Evolutionary conservation across 2,329 filamentous ascomycete species (phyloP), one percentile per base, ranked within the genome.

Genomic region (Phaeophleospora eucalypticola): DNA sequence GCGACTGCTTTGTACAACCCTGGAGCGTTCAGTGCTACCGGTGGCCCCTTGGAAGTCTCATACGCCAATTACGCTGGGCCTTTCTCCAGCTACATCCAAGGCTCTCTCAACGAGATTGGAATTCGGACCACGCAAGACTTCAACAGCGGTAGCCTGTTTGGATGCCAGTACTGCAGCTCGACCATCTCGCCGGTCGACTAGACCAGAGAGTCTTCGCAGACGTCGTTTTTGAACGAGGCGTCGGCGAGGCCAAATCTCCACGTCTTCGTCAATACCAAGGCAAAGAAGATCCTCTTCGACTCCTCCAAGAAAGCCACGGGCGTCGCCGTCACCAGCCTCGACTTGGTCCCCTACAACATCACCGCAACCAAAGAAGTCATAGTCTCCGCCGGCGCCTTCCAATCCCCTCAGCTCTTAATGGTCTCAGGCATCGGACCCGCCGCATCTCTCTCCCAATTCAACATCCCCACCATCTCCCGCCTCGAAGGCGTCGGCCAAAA

Each of bases 351-450:
- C 2, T 51, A 38, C 27, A 61, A 29, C 18, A 48, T 64, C 34
- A 45, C 45, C 0, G 69, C 69, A 0, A 64, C 57, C 4, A 67
- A 68, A 33, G 71, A 74, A 53, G 67, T 74, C 24, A 70, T 75
- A 19, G 47, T 74, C 0, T 68, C 68, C n/a, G 73, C 62, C 4
- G 82, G 82, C 16, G 74, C 79, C 1, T 84, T 79, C 63, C 81
- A 84, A 65, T 76, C 76, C 1, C 81, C 81, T 7, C 82, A 86
- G 63, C 65, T 86, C 2, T 74, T 86, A 10, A 80, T 82, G 68
- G 74, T 84, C 1, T 79, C 72, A 40, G 82, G 83, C 15, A 74
- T 86, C 32, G 82, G 82, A 0, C 80, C 80, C 0, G 58, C 65
- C 9, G 58, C 66, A 0, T 74, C 81, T 52, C 71, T 53, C 35